Evolutionary conservation across 108 stramenopile genomes (phyloP).

Genomic region (Fragilaria crotonensis): DNA sequence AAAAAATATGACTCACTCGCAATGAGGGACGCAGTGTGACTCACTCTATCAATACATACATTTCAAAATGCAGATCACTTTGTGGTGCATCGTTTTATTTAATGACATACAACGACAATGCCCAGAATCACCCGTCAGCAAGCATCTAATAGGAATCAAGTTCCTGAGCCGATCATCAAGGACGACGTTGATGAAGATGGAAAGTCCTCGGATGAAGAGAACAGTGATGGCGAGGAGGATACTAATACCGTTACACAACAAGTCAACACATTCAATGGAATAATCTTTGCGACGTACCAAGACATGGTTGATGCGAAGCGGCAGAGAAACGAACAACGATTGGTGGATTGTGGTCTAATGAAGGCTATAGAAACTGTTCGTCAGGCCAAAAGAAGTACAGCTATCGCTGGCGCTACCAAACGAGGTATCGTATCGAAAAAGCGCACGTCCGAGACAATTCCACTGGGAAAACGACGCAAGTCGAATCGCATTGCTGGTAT

Average conservation of each 20-base stretch:
- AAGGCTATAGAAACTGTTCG: constrained; percentile 17
- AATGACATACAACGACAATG: no score
- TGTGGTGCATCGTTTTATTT: no score
- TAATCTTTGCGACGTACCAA: constrained; percentile 42
- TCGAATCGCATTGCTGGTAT: constrained; percentile 40
- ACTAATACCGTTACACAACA: constrained; percentile 2
- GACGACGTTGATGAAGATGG: background rate
- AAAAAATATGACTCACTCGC: no score
- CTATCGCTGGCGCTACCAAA: no score
- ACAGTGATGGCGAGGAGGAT: constrained; percentile 9
- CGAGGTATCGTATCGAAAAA: background rate
- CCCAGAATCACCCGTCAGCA: no score
- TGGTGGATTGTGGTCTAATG: constrained; percentile 46
- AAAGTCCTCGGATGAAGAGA: background rate
- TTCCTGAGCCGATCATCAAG: no score
- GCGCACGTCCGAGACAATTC: constrained; percentile 3
- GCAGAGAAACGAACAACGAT: constrained; percentile 45
- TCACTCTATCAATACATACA: no score
- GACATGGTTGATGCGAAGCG: constrained; percentile 82
- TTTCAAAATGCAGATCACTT: no score
- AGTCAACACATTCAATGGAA: constrained; percentile 45
- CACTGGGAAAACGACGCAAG: constrained; percentile 40
- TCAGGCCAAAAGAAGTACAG: constrained; percentile 13
- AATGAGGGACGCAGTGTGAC: no score
- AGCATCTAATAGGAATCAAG: no score